Evolutionary conservation across 2,329 filamentous ascomycete species (phyloP).

Genomic region (Lojkania enalia): DNA sequence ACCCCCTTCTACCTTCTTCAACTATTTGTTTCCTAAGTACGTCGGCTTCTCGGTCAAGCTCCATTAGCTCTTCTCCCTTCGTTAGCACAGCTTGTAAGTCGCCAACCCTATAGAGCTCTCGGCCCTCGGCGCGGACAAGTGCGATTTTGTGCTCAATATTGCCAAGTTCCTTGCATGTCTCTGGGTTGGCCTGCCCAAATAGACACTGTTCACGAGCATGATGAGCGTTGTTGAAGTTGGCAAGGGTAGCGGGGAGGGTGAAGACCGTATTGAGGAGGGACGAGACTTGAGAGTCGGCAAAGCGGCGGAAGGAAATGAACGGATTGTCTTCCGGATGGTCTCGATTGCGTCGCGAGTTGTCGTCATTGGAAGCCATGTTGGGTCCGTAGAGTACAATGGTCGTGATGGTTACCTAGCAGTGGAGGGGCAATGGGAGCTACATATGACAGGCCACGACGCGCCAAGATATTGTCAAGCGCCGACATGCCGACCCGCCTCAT

Average conservation of each 20-base stretch:
- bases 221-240: constrained; percentile 35
- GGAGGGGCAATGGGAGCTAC: neutral
- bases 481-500: neutral
- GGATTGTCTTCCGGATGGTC: constrained; percentile 50
- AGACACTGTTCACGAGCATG: constrained; percentile 37
- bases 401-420: too few species aligned
- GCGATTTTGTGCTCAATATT: constrained; percentile 26
- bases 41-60: constrained; percentile 29
- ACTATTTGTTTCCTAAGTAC: constrained; percentile 31
- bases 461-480: neutral
- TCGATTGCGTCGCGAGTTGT: constrained; percentile 20
- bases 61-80: constrained; percentile 40
- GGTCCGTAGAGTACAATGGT: constrained; percentile 2
- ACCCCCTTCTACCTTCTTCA: constrained; percentile 8
- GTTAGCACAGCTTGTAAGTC: constrained; percentile 29
- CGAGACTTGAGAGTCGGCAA: constrained; percentile 61
- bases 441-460: neutral
- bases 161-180: constrained; percentile 30
- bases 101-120: constrained; percentile 31
- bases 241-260: constrained; percentile 40
- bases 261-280: constrained; percentile 58
- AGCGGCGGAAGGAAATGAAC: constrained; percentile 64
- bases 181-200: constrained; percentile 35
- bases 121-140: constrained; percentile 26
- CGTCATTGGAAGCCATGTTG: constrained; percentile 30